These are phyloP conservation scores for Metschnikowia colocasiae DNA, from an alignment of 805 yeast genomes.

Conservation along the genomic window DNA sequence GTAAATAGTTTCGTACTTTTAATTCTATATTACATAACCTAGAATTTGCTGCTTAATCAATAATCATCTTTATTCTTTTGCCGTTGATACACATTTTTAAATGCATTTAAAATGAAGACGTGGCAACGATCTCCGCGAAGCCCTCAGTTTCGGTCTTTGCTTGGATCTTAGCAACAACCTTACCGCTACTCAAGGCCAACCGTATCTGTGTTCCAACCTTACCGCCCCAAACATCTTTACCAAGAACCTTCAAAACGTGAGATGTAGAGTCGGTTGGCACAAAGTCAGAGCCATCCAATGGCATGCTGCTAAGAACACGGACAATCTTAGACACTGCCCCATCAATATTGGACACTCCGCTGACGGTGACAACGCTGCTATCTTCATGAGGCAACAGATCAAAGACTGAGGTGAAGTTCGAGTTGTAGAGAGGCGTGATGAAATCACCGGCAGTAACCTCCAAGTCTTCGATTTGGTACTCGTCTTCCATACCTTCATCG, in stretches of 20 bases:
- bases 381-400: slow-evolving; percentile 65
- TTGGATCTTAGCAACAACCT: slow-evolving; percentile 56
- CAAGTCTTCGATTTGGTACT: slow-evolving; percentile 83
- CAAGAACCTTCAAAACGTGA: slow-evolving; percentile 78
- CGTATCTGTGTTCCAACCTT: slow-evolving; percentile 50
- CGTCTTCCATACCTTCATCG: slow-evolving; percentile 86
- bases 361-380: slow-evolving; percentile 64
- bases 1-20: no score
- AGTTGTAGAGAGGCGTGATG: slow-evolving; percentile 69
- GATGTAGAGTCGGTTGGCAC: slow-evolving; percentile 56
- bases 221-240: slow-evolving; percentile 65
- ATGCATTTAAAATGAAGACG: slow-evolving; percentile 5
- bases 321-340: slow-evolving; percentile 50
- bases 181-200: slow-evolving; percentile 52
- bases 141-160: slow-evolving; percentile 45
- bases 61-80: background rate
- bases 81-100: background rate
- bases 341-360: slow-evolving; percentile 35
- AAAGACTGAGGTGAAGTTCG: slow-evolving; percentile 68
- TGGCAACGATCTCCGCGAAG: slow-evolving; percentile 19
- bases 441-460: slow-evolving; percentile 77
- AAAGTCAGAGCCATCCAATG: slow-evolving; percentile 69
- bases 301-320: slow-evolving; percentile 45
- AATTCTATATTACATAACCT: no score
- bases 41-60: background rate